Conservation (phyloP, 2,329 filamentous ascomycete species). For the Aspergillus neoniger region DNA sequence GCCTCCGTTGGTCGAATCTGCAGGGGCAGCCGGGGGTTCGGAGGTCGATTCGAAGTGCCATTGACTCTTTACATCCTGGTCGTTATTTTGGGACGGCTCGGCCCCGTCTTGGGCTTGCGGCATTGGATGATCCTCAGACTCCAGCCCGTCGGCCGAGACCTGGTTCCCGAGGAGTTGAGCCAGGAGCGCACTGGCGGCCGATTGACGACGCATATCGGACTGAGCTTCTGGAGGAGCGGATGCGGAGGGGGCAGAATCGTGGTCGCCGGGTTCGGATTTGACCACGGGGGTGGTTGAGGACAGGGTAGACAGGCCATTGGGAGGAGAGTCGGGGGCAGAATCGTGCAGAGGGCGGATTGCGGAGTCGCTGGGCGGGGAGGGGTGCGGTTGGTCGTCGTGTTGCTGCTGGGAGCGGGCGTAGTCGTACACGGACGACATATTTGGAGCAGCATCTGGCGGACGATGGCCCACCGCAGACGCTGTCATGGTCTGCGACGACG, state of each 20-base stretch:
- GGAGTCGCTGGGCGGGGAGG: slow-evolving; percentile 40
- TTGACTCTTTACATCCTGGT: slow-evolving; percentile 14
- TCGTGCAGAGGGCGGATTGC: slow-evolving; percentile 42
- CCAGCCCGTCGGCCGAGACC: slow-evolving; percentile 16
- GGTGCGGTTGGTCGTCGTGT: slow-evolving; percentile 19
- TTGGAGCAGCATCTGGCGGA: slow-evolving; percentile 45
- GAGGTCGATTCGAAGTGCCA: slow-evolving; percentile 16
- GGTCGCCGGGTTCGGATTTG: slow-evolving; percentile 36
- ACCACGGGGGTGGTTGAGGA: slow-evolving; percentile 29
- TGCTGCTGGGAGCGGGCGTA: slow-evolving; percentile 34
- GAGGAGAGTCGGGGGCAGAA: slow-evolving; percentile 33
- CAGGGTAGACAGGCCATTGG: slow-evolving; percentile 32
- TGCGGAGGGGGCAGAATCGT: slow-evolving; percentile 17
- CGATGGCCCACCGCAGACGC: slow-evolving; percentile 50
- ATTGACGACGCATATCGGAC: slow-evolving; percentile 41
- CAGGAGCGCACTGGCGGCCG: slow-evolving; percentile 44
- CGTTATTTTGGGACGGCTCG: slow-evolving; percentile 6
- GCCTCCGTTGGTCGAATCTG: slow-evolving; percentile 13
- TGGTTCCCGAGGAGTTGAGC: slow-evolving; percentile 45
- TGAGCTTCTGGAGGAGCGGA: slow-evolving; percentile 28
- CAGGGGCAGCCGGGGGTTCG: slow-evolving; percentile 10
- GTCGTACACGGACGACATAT: slow-evolving; percentile 45
- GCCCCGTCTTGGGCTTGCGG: slow-evolving; percentile 10
- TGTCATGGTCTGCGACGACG: slow-evolving; percentile 51
- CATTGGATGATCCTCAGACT: slow-evolving; percentile 9